Evolutionary conservation across 148 eudicot genomes (phyloP).

Genomic region (Hydrangea macrophylla): DNA sequence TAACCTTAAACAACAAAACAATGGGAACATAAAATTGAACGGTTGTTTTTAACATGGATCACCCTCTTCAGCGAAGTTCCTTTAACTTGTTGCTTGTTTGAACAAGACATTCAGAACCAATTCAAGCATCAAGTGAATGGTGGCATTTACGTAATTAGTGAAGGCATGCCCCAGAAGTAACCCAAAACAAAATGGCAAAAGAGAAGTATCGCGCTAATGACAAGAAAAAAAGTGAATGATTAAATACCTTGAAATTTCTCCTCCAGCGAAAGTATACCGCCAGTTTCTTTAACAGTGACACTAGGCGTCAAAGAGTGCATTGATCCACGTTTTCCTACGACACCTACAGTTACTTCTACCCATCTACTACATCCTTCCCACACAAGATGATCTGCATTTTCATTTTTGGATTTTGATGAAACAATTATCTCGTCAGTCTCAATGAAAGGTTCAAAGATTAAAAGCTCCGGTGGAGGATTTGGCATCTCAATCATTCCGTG

Average conservation of each 20-base stretch:
- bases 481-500: slow-evolving; percentile 96
- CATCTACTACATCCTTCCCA: slow-evolving; percentile 91
- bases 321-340: slow-evolving; percentile 66
- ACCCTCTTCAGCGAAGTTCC: background rate
- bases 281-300: slow-evolving; percentile 82
- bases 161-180: background rate
- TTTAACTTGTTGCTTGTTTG: background rate
- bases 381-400: slow-evolving; percentile 31
- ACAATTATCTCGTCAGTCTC: slow-evolving; percentile 84
- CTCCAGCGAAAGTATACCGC: slow-evolving; percentile 84
- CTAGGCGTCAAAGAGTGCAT: slow-evolving; percentile 88
- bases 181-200: background rate
- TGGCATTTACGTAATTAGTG: background rate
- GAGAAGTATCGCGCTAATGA: background rate
- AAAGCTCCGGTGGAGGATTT: slow-evolving; percentile 70
- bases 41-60: background rate
- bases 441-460: slow-evolving; percentile 86
- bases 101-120: background rate
- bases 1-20: background rate
- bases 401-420: slow-evolving; percentile 44
- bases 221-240: slow-evolving; percentile 1
- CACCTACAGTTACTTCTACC: slow-evolving; percentile 91
- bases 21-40: background rate
- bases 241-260: slow-evolving; percentile 89
- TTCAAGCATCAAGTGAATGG: background rate